Percentiles rank a stretch among this genome's conserved stretches.
These are phyloP conservation scores for Magnolia officinalis DNA, from an alignment of 164 flowering plant species.

Conservation along the genomic window DNA sequence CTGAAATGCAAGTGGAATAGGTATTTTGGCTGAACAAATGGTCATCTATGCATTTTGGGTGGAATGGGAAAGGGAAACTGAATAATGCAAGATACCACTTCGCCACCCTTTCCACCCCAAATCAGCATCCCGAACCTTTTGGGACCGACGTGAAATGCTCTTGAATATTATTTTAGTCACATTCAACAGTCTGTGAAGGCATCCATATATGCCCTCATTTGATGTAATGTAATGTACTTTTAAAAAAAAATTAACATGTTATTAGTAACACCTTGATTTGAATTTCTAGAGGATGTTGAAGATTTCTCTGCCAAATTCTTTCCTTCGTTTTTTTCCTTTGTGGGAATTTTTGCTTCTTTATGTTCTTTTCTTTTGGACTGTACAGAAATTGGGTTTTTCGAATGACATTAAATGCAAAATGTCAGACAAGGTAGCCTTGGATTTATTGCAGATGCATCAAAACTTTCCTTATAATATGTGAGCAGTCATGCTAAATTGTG, in stretches of 20 bases:
- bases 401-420: too few species aligned
- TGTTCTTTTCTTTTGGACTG: too few species aligned
- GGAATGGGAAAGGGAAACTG: neutral
- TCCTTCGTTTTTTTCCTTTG: too few species aligned
- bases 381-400: too few species aligned
- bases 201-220: neutral
- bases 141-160: constrained; percentile 64
- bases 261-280: neutral
- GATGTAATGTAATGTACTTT: neutral
- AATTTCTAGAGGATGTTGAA: neutral
- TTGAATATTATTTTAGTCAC: constrained; percentile 51
- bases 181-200: constrained; percentile 58
- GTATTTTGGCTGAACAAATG: neutral
- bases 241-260: neutral
- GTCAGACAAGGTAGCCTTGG: too few species aligned
- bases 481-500: too few species aligned
- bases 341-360: too few species aligned
- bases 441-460: too few species aligned
- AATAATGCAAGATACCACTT: constrained; percentile 65
- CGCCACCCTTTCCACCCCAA: constrained; percentile 59
- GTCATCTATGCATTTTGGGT: too few species aligned
- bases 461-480: too few species aligned
- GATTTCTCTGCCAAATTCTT: neutral
- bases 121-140: constrained; percentile 64
- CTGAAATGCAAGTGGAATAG: neutral